Evolutionary conservation across 2,329 filamentous ascomycete species (phyloP).

Genomic region (Fulvia fulva): DNA sequence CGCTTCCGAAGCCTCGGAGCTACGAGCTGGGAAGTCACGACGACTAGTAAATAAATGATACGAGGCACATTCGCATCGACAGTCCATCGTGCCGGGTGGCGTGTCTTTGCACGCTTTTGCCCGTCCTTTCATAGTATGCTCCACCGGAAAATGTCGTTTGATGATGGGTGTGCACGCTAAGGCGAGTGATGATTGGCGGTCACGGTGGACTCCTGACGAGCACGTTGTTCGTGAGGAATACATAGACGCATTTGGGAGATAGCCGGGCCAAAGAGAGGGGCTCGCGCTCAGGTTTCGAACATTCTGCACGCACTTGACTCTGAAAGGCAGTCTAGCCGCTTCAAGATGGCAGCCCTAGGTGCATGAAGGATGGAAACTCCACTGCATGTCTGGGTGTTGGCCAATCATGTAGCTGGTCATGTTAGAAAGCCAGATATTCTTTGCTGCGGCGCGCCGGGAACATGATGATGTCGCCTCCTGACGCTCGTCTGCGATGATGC

Average conservation of each 20-base stretch:
- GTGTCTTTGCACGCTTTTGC: constrained; percentile 14
- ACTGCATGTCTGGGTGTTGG: neutral
- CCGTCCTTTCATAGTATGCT: neutral
- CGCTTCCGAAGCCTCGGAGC: constrained; percentile 19
- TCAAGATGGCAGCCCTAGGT: constrained; percentile 2
- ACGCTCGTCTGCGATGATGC: constrained; percentile 9
- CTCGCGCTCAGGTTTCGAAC: constrained; percentile 6
- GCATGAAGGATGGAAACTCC: neutral
- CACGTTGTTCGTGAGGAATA: neutral
- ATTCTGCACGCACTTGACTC: constrained; percentile 4
- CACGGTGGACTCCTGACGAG: constrained; percentile 9
- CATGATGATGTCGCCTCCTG: constrained; percentile 12
- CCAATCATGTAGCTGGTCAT: constrained; percentile 1
- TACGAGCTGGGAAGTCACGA: constrained; percentile 16
- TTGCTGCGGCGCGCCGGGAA: constrained; percentile 5
- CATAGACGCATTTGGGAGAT: neutral
- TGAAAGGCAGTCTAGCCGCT: constrained; percentile 7
- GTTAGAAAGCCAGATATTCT: constrained; percentile 12
- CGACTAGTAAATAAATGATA: neutral
- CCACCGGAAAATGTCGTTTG: constrained; percentile 3
- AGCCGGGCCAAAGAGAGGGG: constrained; percentile 8
- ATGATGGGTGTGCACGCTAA: constrained; percentile 3
- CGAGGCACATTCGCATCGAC: constrained; percentile 11
- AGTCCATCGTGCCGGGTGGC: constrained; percentile 14
- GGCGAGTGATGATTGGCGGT: neutral